Percentiles rank a stretch among this genome's conserved stretches.
These are phyloP conservation scores for Mortierella sp. DNA, from an alignment of 371 early-diverging fungal species.

Conservation along the genomic window DNA sequence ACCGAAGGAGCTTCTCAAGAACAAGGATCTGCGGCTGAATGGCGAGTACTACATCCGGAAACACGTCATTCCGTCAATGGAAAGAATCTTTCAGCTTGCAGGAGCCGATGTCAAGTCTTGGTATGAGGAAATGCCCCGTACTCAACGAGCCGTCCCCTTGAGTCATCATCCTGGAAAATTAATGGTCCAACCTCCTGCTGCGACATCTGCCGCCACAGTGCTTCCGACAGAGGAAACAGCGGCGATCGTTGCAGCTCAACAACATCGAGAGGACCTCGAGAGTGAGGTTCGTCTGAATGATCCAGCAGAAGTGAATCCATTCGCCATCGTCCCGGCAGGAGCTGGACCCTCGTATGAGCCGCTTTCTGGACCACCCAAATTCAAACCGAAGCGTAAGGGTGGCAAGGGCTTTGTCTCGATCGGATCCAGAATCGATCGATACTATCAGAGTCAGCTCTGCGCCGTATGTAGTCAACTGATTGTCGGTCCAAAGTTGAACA, in stretches of 20 bases:
- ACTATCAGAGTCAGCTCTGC: conserved; percentile 49
- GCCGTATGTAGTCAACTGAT: conserved; percentile 25
- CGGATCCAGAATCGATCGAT: conserved; percentile 43
- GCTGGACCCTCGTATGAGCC: background rate
- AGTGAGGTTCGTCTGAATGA: background rate
- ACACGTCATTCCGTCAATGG: conserved; percentile 85
- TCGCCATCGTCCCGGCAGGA: background rate
- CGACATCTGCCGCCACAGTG: conserved; percentile 11
- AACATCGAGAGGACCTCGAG: background rate
- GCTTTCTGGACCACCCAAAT: conserved; percentile 4
- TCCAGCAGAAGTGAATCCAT: background rate
- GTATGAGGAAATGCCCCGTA: conserved; percentile 74
- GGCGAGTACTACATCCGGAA: conserved; percentile 86
- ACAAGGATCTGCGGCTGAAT: conserved; percentile 73
- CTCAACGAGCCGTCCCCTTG: conserved; percentile 54
- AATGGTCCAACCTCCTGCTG: background rate
- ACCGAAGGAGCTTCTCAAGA: conserved; percentile 71
- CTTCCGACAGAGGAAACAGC: conserved; percentile 11
- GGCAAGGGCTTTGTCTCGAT: conserved; percentile 41
- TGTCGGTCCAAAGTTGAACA: conserved; percentile 19
- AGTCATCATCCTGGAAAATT: background rate
- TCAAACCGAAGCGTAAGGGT: conserved; percentile 37
- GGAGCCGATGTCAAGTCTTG: conserved; percentile 79
- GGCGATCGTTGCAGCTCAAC: conserved; percentile 17
- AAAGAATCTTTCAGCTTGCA: conserved; percentile 81